A percentile compares a stretch with the other conserved stretches of the same genome.
Conservation (phyloP, 2,329 filamentous ascomycete species). For the Neurospora crassa region DNA sequence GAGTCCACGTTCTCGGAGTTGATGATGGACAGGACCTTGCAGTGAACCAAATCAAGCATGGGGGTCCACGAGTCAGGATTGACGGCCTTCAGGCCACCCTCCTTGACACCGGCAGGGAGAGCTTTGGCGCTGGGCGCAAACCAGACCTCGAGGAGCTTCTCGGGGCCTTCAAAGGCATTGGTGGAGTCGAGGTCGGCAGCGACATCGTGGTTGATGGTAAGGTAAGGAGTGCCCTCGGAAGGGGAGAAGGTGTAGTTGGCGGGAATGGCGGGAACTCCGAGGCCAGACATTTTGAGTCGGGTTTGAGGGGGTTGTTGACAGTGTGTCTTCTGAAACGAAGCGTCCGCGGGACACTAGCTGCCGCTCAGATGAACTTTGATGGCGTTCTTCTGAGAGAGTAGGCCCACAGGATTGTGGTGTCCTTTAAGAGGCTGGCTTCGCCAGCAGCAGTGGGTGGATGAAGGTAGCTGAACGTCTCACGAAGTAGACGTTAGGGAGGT, state of each 20-base stretch:
- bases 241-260: constrained; percentile 75
- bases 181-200: constrained; percentile 77
- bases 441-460: constrained; percentile 59
- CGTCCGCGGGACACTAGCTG: constrained; percentile 91
- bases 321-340: constrained; percentile 22
- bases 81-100: constrained; percentile 78
- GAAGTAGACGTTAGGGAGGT: constrained; percentile 80
- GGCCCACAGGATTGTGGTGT: constrained; percentile 71
- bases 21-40: constrained; percentile 91
- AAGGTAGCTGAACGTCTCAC: constrained; percentile 49
- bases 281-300: constrained; percentile 62
- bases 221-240: constrained; percentile 72
- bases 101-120: constrained; percentile 60
- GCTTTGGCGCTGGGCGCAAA: constrained; percentile 72
- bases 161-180: constrained; percentile 96
- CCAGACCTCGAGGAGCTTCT: constrained; percentile 98
- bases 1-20: constrained; percentile 91
- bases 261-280: constrained; percentile 69
- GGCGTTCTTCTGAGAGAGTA: constrained; percentile 93
- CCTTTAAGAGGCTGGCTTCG: constrained; percentile 67
- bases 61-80: constrained; percentile 79
- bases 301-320: constrained; percentile 12
- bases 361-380: constrained; percentile 91
- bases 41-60: constrained; percentile 97
- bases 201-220: constrained; percentile 87